phyloP scores from a whole-genome alignment of 2,329 filamentous ascomycete genomes.

The Paramyrothecium sp. region DNA sequence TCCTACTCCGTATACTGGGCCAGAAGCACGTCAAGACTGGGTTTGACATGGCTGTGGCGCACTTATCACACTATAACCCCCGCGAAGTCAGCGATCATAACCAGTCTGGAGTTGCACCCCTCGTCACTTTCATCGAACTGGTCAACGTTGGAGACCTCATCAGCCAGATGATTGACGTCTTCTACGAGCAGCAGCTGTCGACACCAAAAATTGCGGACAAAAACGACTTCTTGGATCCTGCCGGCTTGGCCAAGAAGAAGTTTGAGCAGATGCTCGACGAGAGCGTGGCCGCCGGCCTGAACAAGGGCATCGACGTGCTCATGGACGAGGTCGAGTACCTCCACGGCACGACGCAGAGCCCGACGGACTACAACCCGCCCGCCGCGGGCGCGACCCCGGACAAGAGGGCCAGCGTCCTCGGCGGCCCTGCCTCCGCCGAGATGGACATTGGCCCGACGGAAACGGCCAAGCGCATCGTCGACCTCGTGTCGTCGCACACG shows the following conservation, averaged over 20 bases:
- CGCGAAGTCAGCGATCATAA: conserved; percentile 73
- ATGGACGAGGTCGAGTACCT: conserved; percentile 99
- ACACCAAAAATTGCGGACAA: conserved; percentile 80
- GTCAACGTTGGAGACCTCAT: conserved; percentile 98
- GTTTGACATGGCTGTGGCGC: conserved; percentile 88
- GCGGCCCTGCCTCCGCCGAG: conserved; percentile 20
- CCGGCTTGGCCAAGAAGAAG: conserved; percentile 92
- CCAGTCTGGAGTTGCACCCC: conserved; percentile 75
- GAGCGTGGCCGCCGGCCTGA: conserved; percentile 89
- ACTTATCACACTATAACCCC: conserved; percentile 89
- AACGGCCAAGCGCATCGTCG: conserved; percentile 78
- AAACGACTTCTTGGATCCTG: conserved; percentile 91
- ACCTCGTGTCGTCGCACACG: conserved; percentile 84
- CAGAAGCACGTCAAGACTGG: conserved; percentile 86
- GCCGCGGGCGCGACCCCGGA: conserved; percentile 19
- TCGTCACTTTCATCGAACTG: conserved; percentile 94
- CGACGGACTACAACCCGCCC: conserved; percentile 86
- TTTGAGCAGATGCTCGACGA: conserved; percentile 99
- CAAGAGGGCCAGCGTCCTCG: conserved; percentile 23
- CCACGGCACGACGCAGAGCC: conserved; percentile 80
- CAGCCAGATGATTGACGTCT: conserved; percentile 98
- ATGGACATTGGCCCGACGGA: conserved; percentile 65
- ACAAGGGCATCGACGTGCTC: conserved; percentile 96
- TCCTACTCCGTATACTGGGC: conserved; percentile 79
- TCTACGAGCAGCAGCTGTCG: conserved; percentile 93